Evolutionary conservation across 257 asterid species (phyloP).

Genomic region (Plantago major): DNA sequence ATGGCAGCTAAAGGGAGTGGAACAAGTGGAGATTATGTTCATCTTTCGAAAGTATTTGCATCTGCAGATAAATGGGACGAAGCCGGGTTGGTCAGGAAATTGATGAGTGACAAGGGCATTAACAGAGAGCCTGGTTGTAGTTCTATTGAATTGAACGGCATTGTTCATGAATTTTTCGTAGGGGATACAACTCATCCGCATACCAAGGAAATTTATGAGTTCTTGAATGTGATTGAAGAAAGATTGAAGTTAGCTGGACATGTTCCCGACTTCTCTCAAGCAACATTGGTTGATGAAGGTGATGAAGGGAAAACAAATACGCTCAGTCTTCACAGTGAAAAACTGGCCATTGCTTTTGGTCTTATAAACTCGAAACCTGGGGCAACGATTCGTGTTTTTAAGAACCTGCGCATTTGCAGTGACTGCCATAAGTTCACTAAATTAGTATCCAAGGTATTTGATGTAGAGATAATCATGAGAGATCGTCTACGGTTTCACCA

Average conservation of each 20-base stretch:
- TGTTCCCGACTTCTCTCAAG: slow-evolving; percentile 44
- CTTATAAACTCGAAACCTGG: slow-evolving; percentile 50
- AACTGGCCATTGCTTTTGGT: slow-evolving; percentile 64
- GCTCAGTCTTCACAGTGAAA: slow-evolving; percentile 65
- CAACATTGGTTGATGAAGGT: slow-evolving; percentile 47
- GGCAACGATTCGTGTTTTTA: slow-evolving; percentile 53
- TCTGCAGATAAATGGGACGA: slow-evolving; percentile 68
- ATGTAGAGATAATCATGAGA: slow-evolving; percentile 60
- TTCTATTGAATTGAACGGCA: slow-evolving; percentile 54
- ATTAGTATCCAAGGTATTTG: slow-evolving; percentile 35
- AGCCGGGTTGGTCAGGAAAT: slow-evolving; percentile 62
- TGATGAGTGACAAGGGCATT: slow-evolving; percentile 62
- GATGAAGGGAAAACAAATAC: slow-evolving; percentile 41
- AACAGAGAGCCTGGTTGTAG: slow-evolving; percentile 75
- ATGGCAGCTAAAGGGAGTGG: slow-evolving; percentile 31
- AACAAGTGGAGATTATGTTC: slow-evolving; percentile 60
- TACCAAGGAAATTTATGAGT: slow-evolving; percentile 37
- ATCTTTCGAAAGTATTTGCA: slow-evolving; percentile 63
- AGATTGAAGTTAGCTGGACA: slow-evolving; percentile 43
- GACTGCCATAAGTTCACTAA: slow-evolving; percentile 63
- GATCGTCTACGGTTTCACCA: slow-evolving; percentile 77
- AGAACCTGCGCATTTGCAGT: slow-evolving; percentile 55
- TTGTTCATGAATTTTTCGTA: slow-evolving; percentile 61
- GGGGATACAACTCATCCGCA: slow-evolving; percentile 69
- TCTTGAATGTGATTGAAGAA: slow-evolving; percentile 45